Base-by-base conservation (phyloP, 2,329 filamentous ascomycete species). In the Claviceps arundinis region DNA sequence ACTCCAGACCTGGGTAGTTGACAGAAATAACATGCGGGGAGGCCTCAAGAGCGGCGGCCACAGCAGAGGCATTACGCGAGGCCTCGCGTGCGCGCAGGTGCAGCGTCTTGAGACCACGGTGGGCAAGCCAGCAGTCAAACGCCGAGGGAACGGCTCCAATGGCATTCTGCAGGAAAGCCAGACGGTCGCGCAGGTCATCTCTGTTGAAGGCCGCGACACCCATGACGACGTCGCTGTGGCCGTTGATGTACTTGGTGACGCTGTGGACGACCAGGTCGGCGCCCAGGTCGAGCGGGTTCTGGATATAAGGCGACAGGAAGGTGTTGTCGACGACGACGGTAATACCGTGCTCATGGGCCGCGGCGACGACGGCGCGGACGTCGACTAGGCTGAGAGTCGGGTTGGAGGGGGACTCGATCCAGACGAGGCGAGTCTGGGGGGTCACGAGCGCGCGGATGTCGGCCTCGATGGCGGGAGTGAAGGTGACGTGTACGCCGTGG, bases 241-340 rank as follows among this genome's bases (percentile, higher is more conserved):
- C 93, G 68, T 97, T 97, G 74, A 98, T 97, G 73, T 97, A 98
- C 73, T 98, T 98, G 45, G 93, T 98, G 52, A 98, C 93, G 52
- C 84, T 90, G 77, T 97, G 91, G 44, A 97, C 86, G 59, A 97
- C 91, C 58, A 97, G 90, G 69, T 98, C 93, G 60, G 93, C 93
- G 60, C 93, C 93, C 66, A 91, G 88, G 65, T 94, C 85, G 52
- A 98, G 81, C 3, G 93, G 93, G 70, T 95, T 97, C 73, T 98
- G 93, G 47, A 98, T 80, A 68, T 97, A 98, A 37, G 93, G 93
- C 56, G 86, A 91, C 65, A 97, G 76, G 76, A 98, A 98, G 19
- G 93, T 98, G 75, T 98, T 98, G 75, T 98, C 93, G 43, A 98
- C 93, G n/a, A 98, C 93, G 44, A 98, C 93, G 65, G 88, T 76